These are phyloP conservation scores for Catharanthus roseus DNA, from an alignment of 257 asterid genomes.

Conservation along the genomic window DNA sequence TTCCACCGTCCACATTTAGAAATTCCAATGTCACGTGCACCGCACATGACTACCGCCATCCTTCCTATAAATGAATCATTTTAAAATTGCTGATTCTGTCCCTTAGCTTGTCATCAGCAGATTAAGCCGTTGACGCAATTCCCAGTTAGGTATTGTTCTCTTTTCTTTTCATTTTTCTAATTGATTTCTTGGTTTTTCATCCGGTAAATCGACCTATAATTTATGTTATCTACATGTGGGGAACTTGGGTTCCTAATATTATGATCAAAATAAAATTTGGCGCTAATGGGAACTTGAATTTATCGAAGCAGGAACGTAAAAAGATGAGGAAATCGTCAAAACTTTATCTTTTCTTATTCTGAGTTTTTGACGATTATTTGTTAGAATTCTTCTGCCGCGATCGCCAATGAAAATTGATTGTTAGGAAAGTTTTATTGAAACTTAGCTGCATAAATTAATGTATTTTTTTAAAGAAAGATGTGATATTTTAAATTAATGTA, in stretches of 20 bases:
- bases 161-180: not conserved
- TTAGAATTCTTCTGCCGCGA: not conserved
- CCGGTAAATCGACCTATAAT: not conserved
- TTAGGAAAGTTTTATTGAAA: not conserved
- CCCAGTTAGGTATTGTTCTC: not conserved
- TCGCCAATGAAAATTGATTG: not conserved
- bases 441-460: not conserved
- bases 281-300: slow-evolving; percentile 1
- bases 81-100: not conserved
- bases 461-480: not conserved
- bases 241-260: not conserved
- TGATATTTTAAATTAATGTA: not conserved
- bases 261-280: not conserved
- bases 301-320: not conserved
- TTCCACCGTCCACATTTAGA: not conserved
- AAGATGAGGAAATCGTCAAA: not conserved
- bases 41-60: slow-evolving; percentile 9
- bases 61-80: not conserved
- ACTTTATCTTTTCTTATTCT: not conserved
- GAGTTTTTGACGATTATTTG: not conserved
- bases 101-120: too few species aligned
- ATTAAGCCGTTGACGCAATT: not conserved
- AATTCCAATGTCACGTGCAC: not conserved
- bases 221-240: not conserved
- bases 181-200: slow-evolving; percentile 1